These are phyloP conservation scores for Cairneyella variabilis DNA, from an alignment of 495 filamentous ascomycete genomes.

Conservation along the genomic window DNA sequence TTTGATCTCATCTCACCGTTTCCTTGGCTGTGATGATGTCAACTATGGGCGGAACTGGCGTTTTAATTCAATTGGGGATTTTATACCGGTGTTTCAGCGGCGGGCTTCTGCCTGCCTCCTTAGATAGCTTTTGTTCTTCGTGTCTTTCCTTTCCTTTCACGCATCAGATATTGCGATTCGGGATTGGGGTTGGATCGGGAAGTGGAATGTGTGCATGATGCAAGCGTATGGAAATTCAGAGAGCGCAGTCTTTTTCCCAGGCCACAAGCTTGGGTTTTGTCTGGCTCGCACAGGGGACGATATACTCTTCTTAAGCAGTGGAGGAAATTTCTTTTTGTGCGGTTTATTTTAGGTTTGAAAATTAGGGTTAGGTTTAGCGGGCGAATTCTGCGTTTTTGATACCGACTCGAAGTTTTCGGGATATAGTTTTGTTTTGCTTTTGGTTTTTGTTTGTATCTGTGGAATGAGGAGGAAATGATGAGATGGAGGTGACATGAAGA, in stretches of 20 bases:
- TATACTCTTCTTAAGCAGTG: too few relatives aligned
- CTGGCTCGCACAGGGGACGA: constrained; percentile 10
- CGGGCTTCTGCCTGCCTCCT: too few relatives aligned
- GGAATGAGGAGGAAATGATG: background rate
- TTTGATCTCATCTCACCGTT: constrained; percentile 8
- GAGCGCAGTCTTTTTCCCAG: constrained; percentile 23
- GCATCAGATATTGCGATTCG: background rate
- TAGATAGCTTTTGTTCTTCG: too few relatives aligned
- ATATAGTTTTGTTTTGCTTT: too few relatives aligned
- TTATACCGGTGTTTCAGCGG: too few relatives aligned
- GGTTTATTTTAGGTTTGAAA: too few relatives aligned
- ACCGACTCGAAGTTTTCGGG: too few relatives aligned
- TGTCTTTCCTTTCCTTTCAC: too few relatives aligned
- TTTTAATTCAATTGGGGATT: too few relatives aligned
- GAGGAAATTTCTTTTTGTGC: too few relatives aligned
- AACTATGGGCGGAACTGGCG: constrained; percentile 16
- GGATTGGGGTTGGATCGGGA: background rate
- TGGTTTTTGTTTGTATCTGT: background rate
- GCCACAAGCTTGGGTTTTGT: constrained; percentile 19
- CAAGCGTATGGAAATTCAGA: constrained; percentile 1
- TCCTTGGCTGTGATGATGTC: constrained; percentile 4
- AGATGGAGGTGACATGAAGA: background rate
- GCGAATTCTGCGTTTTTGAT: too few relatives aligned
- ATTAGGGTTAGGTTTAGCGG: too few relatives aligned
- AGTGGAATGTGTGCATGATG: background rate